Base-by-base conservation (phyloP, 257 asterid species). In the Nicotiana tomentosiformis region DNA sequence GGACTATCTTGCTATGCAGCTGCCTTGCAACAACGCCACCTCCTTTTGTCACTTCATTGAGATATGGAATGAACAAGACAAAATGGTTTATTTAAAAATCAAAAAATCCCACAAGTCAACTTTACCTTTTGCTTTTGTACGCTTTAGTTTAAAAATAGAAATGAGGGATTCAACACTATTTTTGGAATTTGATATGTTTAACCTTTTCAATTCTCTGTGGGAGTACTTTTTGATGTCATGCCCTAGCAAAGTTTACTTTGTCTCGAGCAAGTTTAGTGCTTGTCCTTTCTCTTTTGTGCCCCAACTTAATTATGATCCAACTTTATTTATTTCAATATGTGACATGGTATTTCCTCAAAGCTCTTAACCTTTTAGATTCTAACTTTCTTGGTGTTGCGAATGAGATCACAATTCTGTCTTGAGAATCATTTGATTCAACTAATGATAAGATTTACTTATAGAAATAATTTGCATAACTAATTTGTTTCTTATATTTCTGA, bases 211-310 rank as follows among this genome's bases (percentile, higher is more conserved):
- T 20, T 72, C 7, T 46, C 37, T 46, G 5, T 70, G 49, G n/a
- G 60, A 12, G 39, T 72, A 23, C 26, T 23, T 5, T 72, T 49
- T 72, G 62, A 37, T 12, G 58, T 35, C 79, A 74, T 74, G 61
- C 79, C 79, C 20, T 74, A 74, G 58, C 37, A 49, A 74, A 74
- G 79, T 26, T 49, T 14, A 74, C 43, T 23, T 74, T 74, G 79
- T 23, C 39, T 46, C 6, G 15, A 74, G 39, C 49, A 74, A 74
- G 15, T 7, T 33, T 74, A 12, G 79, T 74, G 80, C 8, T 74
- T 23, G 80, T 74, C 80, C 80, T 49, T 74, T 74, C 62, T 49
- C 62, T 14, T 74, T 74, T 26, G 80, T 3, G 62, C 49, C 80
- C 80, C 80, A 18, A 74, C 79, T 33, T 70, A 43, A 43, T 43